Percentiles rank a stretch among this genome's conserved stretches.
Evolutionary conservation across 495 filamentous ascomycete species (phyloP).

Genomic region (Lasiosphaeriaceae sp.): DNA sequence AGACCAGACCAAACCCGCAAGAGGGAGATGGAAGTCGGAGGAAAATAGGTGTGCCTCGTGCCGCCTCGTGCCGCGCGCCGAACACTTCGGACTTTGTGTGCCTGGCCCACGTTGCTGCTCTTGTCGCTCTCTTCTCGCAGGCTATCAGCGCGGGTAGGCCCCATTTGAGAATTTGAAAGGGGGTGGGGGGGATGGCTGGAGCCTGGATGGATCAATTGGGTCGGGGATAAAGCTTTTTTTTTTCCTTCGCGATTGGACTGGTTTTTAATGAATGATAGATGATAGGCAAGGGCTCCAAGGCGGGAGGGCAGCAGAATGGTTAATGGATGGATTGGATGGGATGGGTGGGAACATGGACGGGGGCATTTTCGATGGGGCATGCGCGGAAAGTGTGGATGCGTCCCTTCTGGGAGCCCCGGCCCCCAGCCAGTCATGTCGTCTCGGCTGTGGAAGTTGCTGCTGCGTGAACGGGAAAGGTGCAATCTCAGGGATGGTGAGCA

Average conservation of each 20-base stretch:
- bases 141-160: background rate
- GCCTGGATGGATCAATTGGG: slow-evolving; percentile 24
- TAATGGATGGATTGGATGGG: too few relatives aligned
- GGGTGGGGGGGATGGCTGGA: background rate
- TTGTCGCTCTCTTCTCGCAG: background rate
- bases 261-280: slow-evolving; percentile 19
- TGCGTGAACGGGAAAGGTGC: slow-evolving; percentile 27
- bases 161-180: background rate
- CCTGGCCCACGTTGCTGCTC: background rate
- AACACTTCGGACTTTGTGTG: too few relatives aligned
- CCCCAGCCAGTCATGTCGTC: slow-evolving; percentile 16
- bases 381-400: slow-evolving; percentile 19
- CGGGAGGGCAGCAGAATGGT: slow-evolving; percentile 8
- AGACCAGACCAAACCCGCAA: too few relatives aligned
- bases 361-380: slow-evolving; percentile 6
- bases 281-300: slow-evolving; percentile 6
- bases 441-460: slow-evolving; percentile 6
- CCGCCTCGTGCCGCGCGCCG: background rate
- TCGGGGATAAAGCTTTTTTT: slow-evolving; percentile 14
- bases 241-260: slow-evolving; percentile 18
- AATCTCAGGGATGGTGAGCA: slow-evolving; percentile 18
- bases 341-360: slow-evolving; percentile 9
- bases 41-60: background rate
- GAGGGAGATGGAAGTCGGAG: background rate
- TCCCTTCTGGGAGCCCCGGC: slow-evolving; percentile 7